Percentiles rank a stretch among this genome's conserved stretches.
phyloP scores from a whole-genome alignment of 1,284 basidiomycete species.

The Tilletia horrida region DNA sequence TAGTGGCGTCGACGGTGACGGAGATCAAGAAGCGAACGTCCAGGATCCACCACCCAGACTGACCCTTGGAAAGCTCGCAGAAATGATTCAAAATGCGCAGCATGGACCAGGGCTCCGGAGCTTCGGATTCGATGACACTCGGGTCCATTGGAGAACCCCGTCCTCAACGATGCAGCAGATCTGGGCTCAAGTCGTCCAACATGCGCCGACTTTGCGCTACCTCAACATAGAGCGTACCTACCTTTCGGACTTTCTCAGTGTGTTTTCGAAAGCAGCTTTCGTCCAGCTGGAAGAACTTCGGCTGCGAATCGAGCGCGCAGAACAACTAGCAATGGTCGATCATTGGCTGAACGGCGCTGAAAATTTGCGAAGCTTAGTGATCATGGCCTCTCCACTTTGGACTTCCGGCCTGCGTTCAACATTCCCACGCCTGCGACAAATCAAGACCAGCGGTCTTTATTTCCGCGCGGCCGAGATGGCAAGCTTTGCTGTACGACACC shows the following conservation, averaged over 20 bases:
- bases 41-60: too few species aligned
- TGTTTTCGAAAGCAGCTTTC: neutral
- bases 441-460: too few species aligned
- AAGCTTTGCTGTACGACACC: too few species aligned
- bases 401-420: neutral
- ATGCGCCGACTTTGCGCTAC: neutral
- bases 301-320: neutral
- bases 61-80: neutral
- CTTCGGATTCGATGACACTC: neutral
- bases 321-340: neutral
- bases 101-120: neutral
- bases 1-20: neutral
- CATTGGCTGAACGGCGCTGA: neutral
- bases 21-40: neutral
- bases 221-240: neutral
- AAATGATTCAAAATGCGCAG: neutral
- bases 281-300: neutral
- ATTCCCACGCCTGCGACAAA: neutral
- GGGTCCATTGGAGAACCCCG: neutral
- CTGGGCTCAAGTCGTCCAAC: neutral
- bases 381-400: neutral
- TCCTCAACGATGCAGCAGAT: neutral
- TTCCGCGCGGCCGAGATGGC: too few species aligned
- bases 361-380: neutral
- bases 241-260: neutral